phyloP scores from a whole-genome alignment of 257 asterid species.

The Forsythia viridissima region DNA sequence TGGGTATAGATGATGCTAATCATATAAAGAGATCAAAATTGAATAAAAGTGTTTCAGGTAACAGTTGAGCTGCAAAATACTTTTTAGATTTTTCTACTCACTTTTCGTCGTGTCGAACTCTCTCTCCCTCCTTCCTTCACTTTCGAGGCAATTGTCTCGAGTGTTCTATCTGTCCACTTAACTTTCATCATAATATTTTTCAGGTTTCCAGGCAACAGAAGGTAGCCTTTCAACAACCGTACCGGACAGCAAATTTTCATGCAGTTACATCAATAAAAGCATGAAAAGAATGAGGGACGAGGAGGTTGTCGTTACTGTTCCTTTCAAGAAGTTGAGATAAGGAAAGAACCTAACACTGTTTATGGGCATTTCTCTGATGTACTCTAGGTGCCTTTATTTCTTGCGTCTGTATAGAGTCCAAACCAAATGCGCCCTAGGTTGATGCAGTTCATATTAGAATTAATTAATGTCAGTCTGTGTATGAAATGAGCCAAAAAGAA shows the following conservation, averaged over 20 bases:
- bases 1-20: conserved; percentile 33
- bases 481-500: background rate
- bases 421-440: background rate
- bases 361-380: background rate
- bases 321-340: conserved; percentile 48
- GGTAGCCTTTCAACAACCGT: conserved; percentile 5
- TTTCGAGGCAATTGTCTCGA: background rate
- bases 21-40: conserved; percentile 47
- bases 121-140: background rate
- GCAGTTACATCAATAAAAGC: conserved; percentile 39
- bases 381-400: background rate
- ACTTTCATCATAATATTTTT: background rate
- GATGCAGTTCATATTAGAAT: background rate
- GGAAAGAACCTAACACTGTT: no score
- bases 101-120: background rate
- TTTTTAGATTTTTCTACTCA: background rate
- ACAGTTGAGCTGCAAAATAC: conserved; percentile 22
- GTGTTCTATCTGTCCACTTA: background rate
- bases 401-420: background rate
- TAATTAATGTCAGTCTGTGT: background rate
- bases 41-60: conserved; percentile 36
- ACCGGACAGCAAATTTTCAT: conserved; percentile 21
- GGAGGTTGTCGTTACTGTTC: conserved; percentile 37
- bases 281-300: conserved; percentile 51
- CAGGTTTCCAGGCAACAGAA: conserved; percentile 34